A percentile compares a stretch with the other conserved stretches of the same genome.
phyloP scores from a whole-genome alignment of 768 basidiomycete genomes.

The Leccinellum luteum region DNA sequence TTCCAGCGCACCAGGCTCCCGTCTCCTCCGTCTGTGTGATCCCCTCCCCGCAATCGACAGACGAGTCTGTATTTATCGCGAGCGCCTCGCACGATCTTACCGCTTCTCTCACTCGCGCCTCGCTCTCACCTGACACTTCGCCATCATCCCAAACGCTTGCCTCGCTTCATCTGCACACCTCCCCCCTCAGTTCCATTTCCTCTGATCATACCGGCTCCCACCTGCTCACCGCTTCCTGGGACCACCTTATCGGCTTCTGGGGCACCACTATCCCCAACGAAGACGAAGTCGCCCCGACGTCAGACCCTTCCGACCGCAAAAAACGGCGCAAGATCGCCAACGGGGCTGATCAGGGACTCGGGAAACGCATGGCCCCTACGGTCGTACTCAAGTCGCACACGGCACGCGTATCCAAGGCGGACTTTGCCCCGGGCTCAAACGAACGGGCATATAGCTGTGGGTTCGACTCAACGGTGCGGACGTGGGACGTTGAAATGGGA shows the following conservation, averaged over 20 bases:
- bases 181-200: conserved; percentile 70
- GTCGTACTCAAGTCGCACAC: conserved; percentile 81
- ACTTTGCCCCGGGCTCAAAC: conserved; percentile 46
- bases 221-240: conserved; percentile 86
- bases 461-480: conserved; percentile 85
- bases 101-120: conserved; percentile 48
- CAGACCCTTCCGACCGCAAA: conserved; percentile 37
- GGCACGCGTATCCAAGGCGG: conserved; percentile 70
- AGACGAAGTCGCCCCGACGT: conserved; percentile 53
- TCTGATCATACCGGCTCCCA: conserved; percentile 53
- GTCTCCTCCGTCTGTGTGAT: conserved; percentile 64
- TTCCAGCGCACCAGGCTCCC: conserved; percentile 58
- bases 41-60: conserved; percentile 31
- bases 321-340: conserved; percentile 58
- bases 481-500: conserved; percentile 84
- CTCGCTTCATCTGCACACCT: conserved; percentile 80
- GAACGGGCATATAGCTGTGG: conserved; percentile 69
- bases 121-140: conserved; percentile 6
- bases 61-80: conserved; percentile 46
- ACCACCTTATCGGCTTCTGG: conserved; percentile 82
- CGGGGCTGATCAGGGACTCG: conserved; percentile 29
- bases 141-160: conserved; percentile 40
- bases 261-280: conserved; percentile 55
- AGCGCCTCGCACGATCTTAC: conserved; percentile 81
- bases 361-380: conserved; percentile 64